These are phyloP conservation scores for Puccinia sorghi DNA, from an alignment of 1,284 basidiomycete genomes.

Conservation along the genomic window DNA sequence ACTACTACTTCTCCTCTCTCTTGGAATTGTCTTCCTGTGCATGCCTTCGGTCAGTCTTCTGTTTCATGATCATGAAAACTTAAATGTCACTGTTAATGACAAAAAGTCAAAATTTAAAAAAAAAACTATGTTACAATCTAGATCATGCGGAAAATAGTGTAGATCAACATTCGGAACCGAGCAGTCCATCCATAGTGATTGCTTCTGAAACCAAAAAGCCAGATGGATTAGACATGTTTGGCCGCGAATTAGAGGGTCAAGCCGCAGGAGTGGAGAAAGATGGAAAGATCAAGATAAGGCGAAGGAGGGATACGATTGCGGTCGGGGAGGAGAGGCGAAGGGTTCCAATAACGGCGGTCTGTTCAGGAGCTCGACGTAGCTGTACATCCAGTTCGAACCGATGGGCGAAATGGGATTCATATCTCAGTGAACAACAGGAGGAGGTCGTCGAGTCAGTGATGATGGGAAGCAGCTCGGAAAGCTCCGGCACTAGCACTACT, in stretches of 20 bases:
- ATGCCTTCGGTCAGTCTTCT: no score
- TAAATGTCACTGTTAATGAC: no score
- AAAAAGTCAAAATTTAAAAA: no score
- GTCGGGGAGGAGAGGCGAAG: background rate
- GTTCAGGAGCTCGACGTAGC: constrained; percentile 5
- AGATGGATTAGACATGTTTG: background rate
- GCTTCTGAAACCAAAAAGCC: no score
- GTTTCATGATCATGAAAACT: background rate
- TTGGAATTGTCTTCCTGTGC: no score
- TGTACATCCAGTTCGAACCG: constrained; percentile 6
- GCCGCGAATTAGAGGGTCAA: background rate
- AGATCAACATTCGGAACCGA: background rate
- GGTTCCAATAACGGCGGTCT: background rate
- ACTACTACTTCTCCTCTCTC: background rate
- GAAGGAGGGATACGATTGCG: background rate
- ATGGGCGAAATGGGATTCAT: constrained; percentile 23
- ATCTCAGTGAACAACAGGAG: background rate
- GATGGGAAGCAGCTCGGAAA: background rate
- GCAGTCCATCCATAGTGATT: background rate
- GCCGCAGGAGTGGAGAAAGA: background rate
- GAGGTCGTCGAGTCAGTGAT: background rate
- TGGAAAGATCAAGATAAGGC: background rate
- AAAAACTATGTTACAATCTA: background rate
- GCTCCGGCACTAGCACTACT: background rate
- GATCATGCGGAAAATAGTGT: background rate